These are phyloP conservation scores for Acacia melanoxylon DNA, from an alignment of 306 rosid genomes.

Conservation along the genomic window DNA sequence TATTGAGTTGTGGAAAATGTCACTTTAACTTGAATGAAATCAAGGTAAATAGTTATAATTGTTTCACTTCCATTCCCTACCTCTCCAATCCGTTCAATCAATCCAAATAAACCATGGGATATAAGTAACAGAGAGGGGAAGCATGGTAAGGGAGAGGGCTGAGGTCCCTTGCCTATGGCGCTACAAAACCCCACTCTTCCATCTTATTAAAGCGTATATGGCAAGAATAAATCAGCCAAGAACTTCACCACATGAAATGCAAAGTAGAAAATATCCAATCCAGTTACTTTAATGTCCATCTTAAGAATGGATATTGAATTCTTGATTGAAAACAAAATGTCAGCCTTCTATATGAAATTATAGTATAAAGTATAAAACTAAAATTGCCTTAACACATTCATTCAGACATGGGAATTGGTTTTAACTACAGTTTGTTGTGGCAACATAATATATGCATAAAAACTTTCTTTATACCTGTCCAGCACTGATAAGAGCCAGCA, in stretches of 20 bases:
- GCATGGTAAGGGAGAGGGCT: not conserved
- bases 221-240: not conserved
- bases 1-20: not conserved
- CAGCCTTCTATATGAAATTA: not conserved
- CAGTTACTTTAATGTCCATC: not conserved
- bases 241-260: not conserved
- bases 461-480: constrained; percentile 60
- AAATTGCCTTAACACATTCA: not conserved
- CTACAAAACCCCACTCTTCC: not conserved
- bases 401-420: not conserved
- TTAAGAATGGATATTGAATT: not conserved
- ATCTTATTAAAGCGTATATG: not conserved
- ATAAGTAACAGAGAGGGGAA: not conserved
- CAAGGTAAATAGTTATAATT: not conserved
- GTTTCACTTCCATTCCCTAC: not conserved
- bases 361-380: not conserved
- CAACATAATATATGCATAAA: constrained; percentile 17
- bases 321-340: not conserved
- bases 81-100: not conserved
- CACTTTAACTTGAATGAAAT: not conserved
- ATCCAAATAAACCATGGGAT: not conserved
- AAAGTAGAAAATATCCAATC: not conserved
- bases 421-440: not conserved
- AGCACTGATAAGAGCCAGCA: constrained; percentile 74
- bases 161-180: not conserved